phyloP scores from a whole-genome alignment of 2,329 filamentous ascomycete species.

The Nigrospora sphaerica region DNA sequence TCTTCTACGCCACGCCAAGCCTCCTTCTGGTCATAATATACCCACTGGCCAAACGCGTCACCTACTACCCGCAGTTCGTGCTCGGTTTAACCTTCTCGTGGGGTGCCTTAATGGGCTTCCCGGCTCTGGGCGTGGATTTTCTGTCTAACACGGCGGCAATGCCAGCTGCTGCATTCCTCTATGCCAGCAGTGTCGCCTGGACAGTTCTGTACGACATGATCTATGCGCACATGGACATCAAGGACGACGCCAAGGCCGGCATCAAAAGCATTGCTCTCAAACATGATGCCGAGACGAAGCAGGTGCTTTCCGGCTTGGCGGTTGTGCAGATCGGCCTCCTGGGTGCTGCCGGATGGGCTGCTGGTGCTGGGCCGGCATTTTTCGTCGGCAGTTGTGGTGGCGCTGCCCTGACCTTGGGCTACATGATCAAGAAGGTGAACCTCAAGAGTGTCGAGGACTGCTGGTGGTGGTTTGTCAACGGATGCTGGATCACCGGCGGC shows the following conservation, averaged over 20 bases:
- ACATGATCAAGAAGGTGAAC: constrained; percentile 63
- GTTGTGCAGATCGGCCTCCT: constrained; percentile 63
- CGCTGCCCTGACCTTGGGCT: constrained; percentile 49
- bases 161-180: constrained; percentile 61
- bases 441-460: constrained; percentile 60
- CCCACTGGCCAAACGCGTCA: constrained; percentile 78
- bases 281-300: constrained; percentile 71
- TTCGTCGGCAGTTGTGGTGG: constrained; percentile 62
- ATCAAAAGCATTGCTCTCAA: constrained; percentile 84
- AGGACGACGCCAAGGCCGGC: constrained; percentile 76
- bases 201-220: constrained; percentile 89
- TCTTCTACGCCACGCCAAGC: constrained; percentile 72
- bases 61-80: constrained; percentile 79
- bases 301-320: constrained; percentile 64
- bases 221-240: constrained; percentile 87
- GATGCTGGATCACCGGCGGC: constrained; percentile 62
- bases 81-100: constrained; percentile 82
- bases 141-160: constrained; percentile 56
- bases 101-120: constrained; percentile 84
- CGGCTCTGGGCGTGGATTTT: constrained; percentile 73
- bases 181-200: constrained; percentile 76
- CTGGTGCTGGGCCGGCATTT: constrained; percentile 62
- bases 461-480: constrained; percentile 73
- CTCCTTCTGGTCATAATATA: constrained; percentile 68
- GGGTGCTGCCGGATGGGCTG: constrained; percentile 59